Base-by-base conservation (phyloP, 441 rosid species). In the Isatis lusitanica region DNA sequence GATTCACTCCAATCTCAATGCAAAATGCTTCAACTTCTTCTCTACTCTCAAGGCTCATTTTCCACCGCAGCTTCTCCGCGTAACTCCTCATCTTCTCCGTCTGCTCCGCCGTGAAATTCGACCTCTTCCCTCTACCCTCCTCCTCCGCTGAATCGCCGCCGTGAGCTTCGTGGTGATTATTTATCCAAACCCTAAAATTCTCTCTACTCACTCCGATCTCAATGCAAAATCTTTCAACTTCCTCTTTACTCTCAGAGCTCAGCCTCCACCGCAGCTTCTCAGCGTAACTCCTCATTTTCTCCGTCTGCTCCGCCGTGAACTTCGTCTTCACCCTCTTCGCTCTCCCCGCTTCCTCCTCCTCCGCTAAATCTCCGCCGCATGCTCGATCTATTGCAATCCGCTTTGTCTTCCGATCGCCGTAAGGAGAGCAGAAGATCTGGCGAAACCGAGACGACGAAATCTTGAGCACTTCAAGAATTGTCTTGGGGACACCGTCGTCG, bases 51-150 rank as follows among this genome's bases (percentile, higher is more conserved):
- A 4, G 10, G 0, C 35, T 47, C 39, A 75, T 1, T n/a, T 56
- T 75, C 79, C 79, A 75, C 61, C 3, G 4, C 8, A 69, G 43
- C 79, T 75, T 63, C 66, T 75, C 74, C 66, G 79, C 79, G 1
- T 36, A 44, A 4, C 6, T 3, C 15, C 71, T 69, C 79, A 75
- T 75, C 11, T 47, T 69, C 75, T 69, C 75, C 26, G 66, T 75
- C 4, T 75, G 79, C 70, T 62, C 79, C 52, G 44, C 74, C 70
- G 70, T 68, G 21, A 52, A 75, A 70, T 69, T 75, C 2, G 28
- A 46, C 66, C 71, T 63, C 66, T 69, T 69, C 69, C 43, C 78
- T 40, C 40, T 73, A 33, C 21, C 52, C 18, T 47, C 52, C 53
- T 67, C 65, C 59, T 11, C 64, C 48, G 4, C 26, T 9, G 24